phyloP scores from a whole-genome alignment of 2,329 filamentous ascomycete genomes.

The Cercospora janseana region DNA sequence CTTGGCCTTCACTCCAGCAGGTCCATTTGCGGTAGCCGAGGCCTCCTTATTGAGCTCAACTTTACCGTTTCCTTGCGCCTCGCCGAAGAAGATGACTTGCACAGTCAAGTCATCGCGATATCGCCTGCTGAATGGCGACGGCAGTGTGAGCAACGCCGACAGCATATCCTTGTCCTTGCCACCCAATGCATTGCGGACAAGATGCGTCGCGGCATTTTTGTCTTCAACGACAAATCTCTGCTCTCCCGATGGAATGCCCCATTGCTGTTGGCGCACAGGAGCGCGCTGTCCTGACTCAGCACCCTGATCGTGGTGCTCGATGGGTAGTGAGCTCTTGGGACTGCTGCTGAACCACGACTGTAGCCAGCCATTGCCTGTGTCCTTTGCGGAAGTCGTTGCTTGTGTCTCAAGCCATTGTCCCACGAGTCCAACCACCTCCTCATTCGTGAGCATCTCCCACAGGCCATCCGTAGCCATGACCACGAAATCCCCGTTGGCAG shows the following conservation, averaged over 20 bases:
- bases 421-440: conserved; percentile 94
- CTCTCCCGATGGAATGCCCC: conserved; percentile 74
- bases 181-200: conserved; percentile 90
- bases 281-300: conserved; percentile 69
- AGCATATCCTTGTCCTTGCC: conserved; percentile 93
- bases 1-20: conserved; percentile 30
- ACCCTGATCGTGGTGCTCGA: conserved; percentile 61
- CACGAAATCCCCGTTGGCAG: conserved; percentile 87
- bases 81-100: conserved; percentile 97
- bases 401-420: conserved; percentile 95
- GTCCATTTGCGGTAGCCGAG: conserved; percentile 54
- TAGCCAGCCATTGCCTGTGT: conserved; percentile 59
- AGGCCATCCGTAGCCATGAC: conserved; percentile 95
- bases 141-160: conserved; percentile 84
- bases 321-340: conserved; percentile 61
- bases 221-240: conserved; percentile 92
- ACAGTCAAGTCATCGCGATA: conserved; percentile 96
- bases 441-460: conserved; percentile 99
- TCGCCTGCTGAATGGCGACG: conserved; percentile 83
- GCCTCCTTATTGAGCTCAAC: conserved; percentile 85
- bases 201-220: conserved; percentile 92
- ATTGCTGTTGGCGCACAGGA: conserved; percentile 86
- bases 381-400: conserved; percentile 37
- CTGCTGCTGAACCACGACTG: conserved; percentile 65
- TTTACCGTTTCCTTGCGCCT: conserved; percentile 70